A percentile compares a stretch with the other conserved stretches of the same genome.
Conservation (phyloP, 1,139 yeast species). For the Saccharomyces pastorianus region DNA sequence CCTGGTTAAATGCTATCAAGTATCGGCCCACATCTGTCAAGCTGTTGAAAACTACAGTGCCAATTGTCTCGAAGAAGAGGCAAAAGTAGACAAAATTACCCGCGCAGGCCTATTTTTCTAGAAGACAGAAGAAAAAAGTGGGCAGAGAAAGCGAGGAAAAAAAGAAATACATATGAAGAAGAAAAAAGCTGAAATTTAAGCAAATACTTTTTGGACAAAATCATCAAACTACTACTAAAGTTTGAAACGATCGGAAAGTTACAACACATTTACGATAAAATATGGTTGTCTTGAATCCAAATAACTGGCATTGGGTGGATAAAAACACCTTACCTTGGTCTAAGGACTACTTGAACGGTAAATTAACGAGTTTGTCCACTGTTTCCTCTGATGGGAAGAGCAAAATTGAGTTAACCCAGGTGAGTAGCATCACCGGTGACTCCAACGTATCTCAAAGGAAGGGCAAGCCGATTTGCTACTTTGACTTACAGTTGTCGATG, state of each 20-base stretch:
- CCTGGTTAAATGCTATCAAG: constrained; percentile 23
- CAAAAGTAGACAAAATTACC: not conserved
- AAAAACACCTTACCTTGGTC: constrained; percentile 76
- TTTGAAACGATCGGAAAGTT: not conserved
- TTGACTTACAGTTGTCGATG: constrained; percentile 52
- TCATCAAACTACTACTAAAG: not conserved
- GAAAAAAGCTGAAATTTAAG: not conserved
- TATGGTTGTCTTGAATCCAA: constrained; percentile 77
- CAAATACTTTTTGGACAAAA: not conserved
- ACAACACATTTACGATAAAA: not conserved
- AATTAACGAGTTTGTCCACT: constrained; percentile 35
- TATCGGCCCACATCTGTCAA: constrained; percentile 5
- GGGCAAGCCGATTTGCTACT: constrained; percentile 69
- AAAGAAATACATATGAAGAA: constrained; percentile 1
- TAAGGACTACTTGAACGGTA: constrained; percentile 45
- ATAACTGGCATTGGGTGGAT: constrained; percentile 87
- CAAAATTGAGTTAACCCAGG: constrained; percentile 4
- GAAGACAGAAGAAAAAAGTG: constrained; percentile 5
- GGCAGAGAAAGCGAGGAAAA: not conserved
- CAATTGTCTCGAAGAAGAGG: constrained; percentile 5
- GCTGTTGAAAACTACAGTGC: constrained; percentile 14
- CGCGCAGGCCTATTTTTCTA: not conserved
- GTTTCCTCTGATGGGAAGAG: constrained; percentile 28
- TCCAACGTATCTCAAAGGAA: constrained; percentile 78
- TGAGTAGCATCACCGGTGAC: constrained; percentile 54